These are phyloP conservation scores for Madurella mycetomatis DNA, from an alignment of 2,329 filamentous ascomycete genomes.

Conservation along the genomic window DNA sequence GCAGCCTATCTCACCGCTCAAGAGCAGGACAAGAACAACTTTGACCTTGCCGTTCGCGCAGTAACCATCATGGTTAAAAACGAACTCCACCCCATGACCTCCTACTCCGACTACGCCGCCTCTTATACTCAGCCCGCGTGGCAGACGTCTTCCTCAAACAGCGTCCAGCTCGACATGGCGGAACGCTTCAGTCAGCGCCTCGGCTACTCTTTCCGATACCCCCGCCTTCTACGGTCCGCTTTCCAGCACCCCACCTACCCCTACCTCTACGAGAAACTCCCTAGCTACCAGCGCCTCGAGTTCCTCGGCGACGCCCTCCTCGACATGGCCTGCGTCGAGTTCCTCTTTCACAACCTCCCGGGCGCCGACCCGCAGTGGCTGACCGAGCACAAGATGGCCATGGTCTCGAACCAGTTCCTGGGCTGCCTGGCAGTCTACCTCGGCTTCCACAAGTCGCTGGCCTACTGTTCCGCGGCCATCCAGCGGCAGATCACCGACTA, in stretches of 20 bases:
- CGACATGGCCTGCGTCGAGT: conserved; percentile 79
- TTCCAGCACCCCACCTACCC: conserved; percentile 86
- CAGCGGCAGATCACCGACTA: conserved; percentile 49
- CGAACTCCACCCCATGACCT: conserved; percentile 62
- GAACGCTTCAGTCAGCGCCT: conserved; percentile 55
- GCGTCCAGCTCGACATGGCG: conserved; percentile 65
- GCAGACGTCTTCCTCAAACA: conserved; percentile 58
- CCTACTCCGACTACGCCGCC: conserved; percentile 68
- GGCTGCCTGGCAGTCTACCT: conserved; percentile 75
- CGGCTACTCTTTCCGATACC: conserved; percentile 64
- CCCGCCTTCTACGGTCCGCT: conserved; percentile 73
- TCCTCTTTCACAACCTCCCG: conserved; percentile 73
- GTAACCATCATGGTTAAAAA: conserved; percentile 68
- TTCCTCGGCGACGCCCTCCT: conserved; percentile 87
- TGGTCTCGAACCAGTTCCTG: conserved; percentile 95
- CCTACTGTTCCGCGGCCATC: conserved; percentile 45
- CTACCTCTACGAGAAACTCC: conserved; percentile 68
- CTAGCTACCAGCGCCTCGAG: conserved; percentile 85
- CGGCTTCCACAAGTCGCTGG: conserved; percentile 70
- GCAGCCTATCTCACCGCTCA: conserved; percentile 62
- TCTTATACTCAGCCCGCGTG: conserved; percentile 67
- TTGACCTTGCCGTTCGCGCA: conserved; percentile 57
- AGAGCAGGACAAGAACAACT: conserved; percentile 33
- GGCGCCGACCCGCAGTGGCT: conserved; percentile 89
- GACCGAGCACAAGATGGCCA: conserved; percentile 98